phyloP scores from a whole-genome alignment of 1,284 basidiomycete genomes.

The Trametes pubescens region DNA sequence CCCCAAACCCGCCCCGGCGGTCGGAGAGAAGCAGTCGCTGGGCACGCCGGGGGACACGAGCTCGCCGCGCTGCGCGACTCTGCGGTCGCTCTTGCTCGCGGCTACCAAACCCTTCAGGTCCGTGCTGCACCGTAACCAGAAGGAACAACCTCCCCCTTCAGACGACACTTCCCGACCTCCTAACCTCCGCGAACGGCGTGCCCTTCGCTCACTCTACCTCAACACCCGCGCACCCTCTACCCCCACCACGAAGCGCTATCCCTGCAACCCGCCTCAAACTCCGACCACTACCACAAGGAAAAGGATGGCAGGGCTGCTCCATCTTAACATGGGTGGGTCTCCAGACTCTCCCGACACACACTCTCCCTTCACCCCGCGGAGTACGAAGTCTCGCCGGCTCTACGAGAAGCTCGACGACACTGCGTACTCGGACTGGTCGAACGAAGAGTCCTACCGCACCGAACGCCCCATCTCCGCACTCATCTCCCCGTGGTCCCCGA shows the following conservation, averaged over 20 bases:
- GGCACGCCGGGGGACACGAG: background rate
- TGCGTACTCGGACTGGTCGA: conserved; percentile 28
- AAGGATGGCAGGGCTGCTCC: conserved; percentile 29
- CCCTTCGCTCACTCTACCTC: conserved; percentile 6
- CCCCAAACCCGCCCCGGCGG: background rate
- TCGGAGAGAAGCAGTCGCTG: conserved; percentile 11
- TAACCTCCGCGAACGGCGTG: conserved; percentile 9
- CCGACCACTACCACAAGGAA: conserved; percentile 20
- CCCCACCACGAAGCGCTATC: conserved; percentile 22
- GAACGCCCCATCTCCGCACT: conserved; percentile 33
- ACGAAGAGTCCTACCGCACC: conserved; percentile 26
- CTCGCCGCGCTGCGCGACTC: background rate
- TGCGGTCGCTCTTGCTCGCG: conserved; percentile 24
- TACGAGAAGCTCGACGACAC: conserved; percentile 37
- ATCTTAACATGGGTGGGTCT: conserved; percentile 28
- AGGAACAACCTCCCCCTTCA: background rate
- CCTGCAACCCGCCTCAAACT: conserved; percentile 11
- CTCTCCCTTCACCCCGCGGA: conserved; percentile 23
- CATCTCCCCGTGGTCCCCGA: conserved; percentile 41
- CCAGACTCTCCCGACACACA: conserved; percentile 13
- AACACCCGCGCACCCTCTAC: conserved; percentile 6
- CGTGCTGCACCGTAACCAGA: background rate
- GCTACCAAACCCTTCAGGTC: background rate
- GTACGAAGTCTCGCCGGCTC: conserved; percentile 23
- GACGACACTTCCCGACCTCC: conserved; percentile 19